phyloP scores from a whole-genome alignment of 2,329 filamentous ascomycete genomes.

The Gnomoniopsis smithogilvyi region DNA sequence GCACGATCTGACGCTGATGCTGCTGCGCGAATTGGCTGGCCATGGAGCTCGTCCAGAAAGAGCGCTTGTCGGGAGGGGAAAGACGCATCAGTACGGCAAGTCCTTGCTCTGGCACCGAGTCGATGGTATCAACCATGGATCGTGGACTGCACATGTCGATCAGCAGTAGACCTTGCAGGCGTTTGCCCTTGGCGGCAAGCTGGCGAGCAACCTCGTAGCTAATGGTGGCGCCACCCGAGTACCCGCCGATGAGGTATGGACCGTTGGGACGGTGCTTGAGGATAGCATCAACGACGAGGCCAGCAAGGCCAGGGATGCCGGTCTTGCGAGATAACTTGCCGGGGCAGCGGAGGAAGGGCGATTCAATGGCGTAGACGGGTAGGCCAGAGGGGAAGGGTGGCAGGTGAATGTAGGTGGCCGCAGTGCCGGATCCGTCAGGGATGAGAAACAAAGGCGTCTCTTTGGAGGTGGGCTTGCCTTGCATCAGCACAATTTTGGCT shows the following conservation, averaged over 20 bases:
- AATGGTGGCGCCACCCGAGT: constrained; percentile 23
- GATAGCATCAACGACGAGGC: constrained; percentile 22
- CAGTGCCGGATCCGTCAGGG: constrained; percentile 25
- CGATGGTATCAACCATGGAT: constrained; percentile 12
- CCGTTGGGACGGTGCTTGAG: constrained; percentile 20
- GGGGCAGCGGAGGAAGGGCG: constrained; percentile 24
- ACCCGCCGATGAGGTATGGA: constrained; percentile 26
- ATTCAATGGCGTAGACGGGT: constrained; percentile 27
- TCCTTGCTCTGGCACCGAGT: constrained; percentile 11
- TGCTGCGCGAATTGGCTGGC: constrained; percentile 11
- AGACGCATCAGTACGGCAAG: constrained; percentile 11
- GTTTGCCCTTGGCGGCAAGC: constrained; percentile 17
- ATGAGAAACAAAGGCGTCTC: constrained; percentile 27
- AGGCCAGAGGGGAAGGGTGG: constrained; percentile 21
- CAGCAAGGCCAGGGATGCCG: constrained; percentile 18
- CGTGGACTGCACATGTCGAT: constrained; percentile 23
- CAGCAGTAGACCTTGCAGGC: constrained; percentile 21
- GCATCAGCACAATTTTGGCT: constrained; percentile 25
- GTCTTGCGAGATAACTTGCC: constrained; percentile 19
- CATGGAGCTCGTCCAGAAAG: constrained; percentile 11
- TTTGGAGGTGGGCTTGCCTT: constrained; percentile 20
- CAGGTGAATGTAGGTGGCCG: constrained; percentile 26
- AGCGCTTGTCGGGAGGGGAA: constrained; percentile 9
- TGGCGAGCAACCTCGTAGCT: constrained; percentile 24
- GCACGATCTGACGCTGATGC: constrained; percentile 13